phyloP scores from a whole-genome alignment of 768 basidiomycete species.

The Heimioporus sp. region DNA sequence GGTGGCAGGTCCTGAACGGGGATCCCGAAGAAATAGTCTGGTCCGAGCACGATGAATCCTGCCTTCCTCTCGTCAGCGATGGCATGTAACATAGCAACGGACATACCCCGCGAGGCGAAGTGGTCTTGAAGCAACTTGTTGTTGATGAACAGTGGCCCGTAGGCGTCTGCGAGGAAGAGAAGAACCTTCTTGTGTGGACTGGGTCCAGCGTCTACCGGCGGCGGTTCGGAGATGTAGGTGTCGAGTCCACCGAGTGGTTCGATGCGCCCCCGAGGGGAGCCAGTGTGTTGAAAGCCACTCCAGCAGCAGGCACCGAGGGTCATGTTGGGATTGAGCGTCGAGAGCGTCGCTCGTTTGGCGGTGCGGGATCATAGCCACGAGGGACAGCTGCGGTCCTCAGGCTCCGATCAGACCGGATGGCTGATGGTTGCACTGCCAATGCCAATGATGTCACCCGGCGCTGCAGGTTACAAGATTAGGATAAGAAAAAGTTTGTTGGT shows the following conservation, averaged over 20 bases:
- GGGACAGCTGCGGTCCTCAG: too few species aligned
- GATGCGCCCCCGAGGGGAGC: constrained; percentile 43
- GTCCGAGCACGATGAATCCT: constrained; percentile 59
- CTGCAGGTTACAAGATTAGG: too few species aligned
- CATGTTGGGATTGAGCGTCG: constrained; percentile 12
- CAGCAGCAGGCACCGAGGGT: constrained; percentile 51
- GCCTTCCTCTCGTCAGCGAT: not conserved
- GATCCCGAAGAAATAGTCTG: constrained; percentile 62
- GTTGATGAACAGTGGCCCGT: constrained; percentile 54
- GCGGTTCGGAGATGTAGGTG: constrained; percentile 56
- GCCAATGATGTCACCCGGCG: too few species aligned
- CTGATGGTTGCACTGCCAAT: too few species aligned
- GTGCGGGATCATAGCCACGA: too few species aligned
- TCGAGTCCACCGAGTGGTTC: constrained; percentile 45
- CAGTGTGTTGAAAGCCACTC: constrained; percentile 46
- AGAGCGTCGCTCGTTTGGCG: not conserved
- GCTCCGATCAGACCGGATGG: too few species aligned
- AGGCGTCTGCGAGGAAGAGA: constrained; percentile 56
- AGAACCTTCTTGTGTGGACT: constrained; percentile 41
- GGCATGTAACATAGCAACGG: not conserved
- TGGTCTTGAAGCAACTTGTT: constrained; percentile 59
- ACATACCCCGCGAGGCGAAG: constrained; percentile 53
- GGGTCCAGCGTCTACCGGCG: constrained; percentile 20
- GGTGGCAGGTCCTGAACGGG: constrained; percentile 39
- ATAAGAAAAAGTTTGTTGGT: too few species aligned